These are phyloP conservation scores for Curvularia sp. DNA, from an alignment of 2,329 filamentous ascomycete species.

Conservation along the genomic window DNA sequence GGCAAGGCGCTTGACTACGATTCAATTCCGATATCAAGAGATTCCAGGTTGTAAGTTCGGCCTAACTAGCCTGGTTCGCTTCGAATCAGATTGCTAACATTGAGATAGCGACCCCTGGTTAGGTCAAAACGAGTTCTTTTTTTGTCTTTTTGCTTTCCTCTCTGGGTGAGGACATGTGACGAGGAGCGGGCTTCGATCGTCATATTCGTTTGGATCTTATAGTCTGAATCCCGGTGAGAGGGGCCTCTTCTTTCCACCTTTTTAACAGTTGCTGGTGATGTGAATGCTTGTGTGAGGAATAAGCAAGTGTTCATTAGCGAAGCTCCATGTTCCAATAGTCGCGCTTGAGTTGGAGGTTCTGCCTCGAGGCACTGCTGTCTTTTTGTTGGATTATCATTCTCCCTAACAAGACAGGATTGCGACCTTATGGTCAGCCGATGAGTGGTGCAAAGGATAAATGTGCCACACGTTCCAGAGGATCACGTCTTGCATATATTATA, in stretches of 20 bases:
- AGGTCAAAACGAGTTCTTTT: slow-evolving; percentile 25
- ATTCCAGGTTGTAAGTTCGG: slow-evolving; percentile 35
- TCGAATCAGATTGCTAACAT: slow-evolving; percentile 22
- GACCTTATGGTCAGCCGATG: not conserved
- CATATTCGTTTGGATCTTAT: not conserved
- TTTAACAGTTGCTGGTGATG: not conserved
- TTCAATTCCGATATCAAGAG: slow-evolving; percentile 36
- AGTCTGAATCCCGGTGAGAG: too few species aligned
- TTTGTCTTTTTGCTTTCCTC: slow-evolving; percentile 9
- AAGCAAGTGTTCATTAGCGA: not conserved
- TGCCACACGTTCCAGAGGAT: not conserved
- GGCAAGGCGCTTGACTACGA: slow-evolving; percentile 65
- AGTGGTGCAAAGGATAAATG: not conserved
- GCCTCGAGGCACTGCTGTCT: not conserved
- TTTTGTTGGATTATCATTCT: not conserved
- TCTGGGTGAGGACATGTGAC: not conserved
- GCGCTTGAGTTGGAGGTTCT: not conserved
- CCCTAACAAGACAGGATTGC: not conserved
- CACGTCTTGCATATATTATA: not conserved
- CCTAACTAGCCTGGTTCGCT: not conserved
- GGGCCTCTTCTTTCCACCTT: not conserved
- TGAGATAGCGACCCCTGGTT: slow-evolving; percentile 30
- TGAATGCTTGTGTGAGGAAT: not conserved
- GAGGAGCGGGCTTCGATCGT: not conserved
- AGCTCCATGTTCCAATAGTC: not conserved